These are phyloP conservation scores for Azolla pinnata DNA, from an alignment of 75 land plant genomes.

Conservation along the genomic window DNA sequence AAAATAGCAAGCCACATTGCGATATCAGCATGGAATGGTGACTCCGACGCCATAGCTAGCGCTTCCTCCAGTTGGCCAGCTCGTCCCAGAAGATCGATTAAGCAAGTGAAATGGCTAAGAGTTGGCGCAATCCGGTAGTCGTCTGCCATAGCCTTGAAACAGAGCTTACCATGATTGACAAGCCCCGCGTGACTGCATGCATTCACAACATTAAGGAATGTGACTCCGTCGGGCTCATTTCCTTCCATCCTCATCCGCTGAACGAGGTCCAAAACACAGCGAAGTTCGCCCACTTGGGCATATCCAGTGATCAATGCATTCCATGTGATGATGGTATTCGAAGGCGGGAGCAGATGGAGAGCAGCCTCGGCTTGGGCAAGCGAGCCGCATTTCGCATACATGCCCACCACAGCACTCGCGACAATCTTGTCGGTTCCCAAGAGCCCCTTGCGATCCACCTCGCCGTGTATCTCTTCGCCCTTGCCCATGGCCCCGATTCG, in stretches of 20 bases:
- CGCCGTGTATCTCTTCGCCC: constrained; percentile 37
- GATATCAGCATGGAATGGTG: constrained; percentile 2
- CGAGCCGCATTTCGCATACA: constrained; percentile 27
- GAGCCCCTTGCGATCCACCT: constrained; percentile 29
- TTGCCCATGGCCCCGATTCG: constrained; percentile 28
- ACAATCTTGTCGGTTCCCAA: constrained; percentile 14
- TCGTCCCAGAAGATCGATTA: constrained; percentile 12
- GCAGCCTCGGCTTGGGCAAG: constrained; percentile 15
- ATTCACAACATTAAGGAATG: constrained; percentile 17
- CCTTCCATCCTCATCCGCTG: constrained; percentile 20
- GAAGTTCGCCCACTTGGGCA: constrained; percentile 15
- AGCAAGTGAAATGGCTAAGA: constrained; percentile 10
- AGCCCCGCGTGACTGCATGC: constrained; percentile 23
- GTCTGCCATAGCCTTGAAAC: constrained; percentile 1
- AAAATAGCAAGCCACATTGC: constrained; percentile 7
- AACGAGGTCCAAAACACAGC: constrained; percentile 11
- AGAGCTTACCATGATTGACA: neutral
- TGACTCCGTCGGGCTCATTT: constrained; percentile 14
- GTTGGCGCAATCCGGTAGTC: constrained; percentile 6
- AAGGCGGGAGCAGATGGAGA: neutral
- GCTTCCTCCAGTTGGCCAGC: constrained; percentile 13
- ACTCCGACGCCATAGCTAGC: neutral
- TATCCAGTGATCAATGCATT: constrained; percentile 19
- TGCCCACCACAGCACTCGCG: constrained; percentile 31
- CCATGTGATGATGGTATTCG: constrained; percentile 9